A percentile compares a stretch with the other conserved stretches of the same genome.
Evolutionary conservation across 305 asterid species (phyloP).

Genomic region (Fraxinus nigra): DNA sequence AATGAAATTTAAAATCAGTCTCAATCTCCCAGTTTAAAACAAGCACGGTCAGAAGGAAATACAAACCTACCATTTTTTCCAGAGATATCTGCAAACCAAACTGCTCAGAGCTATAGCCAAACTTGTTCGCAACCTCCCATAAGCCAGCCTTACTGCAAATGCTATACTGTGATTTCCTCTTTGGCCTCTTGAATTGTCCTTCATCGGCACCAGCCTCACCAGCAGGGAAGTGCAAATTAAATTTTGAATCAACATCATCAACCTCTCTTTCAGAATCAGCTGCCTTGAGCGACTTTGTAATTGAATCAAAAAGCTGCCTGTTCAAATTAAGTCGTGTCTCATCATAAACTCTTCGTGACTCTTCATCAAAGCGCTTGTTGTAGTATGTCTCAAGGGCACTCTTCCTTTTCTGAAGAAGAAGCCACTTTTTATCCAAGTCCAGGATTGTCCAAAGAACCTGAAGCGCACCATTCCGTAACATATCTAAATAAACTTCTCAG

Average conservation of each 20-base stretch:
- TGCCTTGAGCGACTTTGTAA: slow-evolving; percentile 65
- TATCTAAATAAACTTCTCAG: slow-evolving; percentile 6
- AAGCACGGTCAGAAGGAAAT: slow-evolving; percentile 21
- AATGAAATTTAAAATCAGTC: slow-evolving; percentile 16
- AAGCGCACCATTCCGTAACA: slow-evolving; percentile 28
- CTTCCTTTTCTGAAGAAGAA: slow-evolving; percentile 91
- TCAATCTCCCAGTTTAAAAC: slow-evolving; percentile 13
- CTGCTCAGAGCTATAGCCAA: slow-evolving; percentile 95
- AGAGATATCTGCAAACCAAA: slow-evolving; percentile 81
- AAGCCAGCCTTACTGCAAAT: slow-evolving; percentile 85
- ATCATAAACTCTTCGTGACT: slow-evolving; percentile 69
- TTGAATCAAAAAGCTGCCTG: slow-evolving; percentile 73
- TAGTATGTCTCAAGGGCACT: slow-evolving; percentile 73
- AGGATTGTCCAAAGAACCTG: slow-evolving; percentile 97
- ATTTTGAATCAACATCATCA: slow-evolving; percentile 87
- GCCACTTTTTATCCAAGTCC: slow-evolving; percentile 96
- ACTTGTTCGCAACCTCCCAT: slow-evolving; percentile 96
- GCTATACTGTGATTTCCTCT: slow-evolving; percentile 86
- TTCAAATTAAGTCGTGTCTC: slow-evolving; percentile 75
- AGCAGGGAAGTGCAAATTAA: slow-evolving; percentile 85
- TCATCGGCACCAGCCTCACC: slow-evolving; percentile 88
- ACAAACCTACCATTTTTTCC: slow-evolving; percentile 62
- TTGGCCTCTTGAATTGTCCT: slow-evolving; percentile 95
- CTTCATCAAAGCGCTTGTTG: slow-evolving; percentile 76
- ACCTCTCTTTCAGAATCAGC: slow-evolving; percentile 94